Base-by-base conservation (phyloP, 1,284 basidiomycete genomes). In the Apiotrichum gamsii region DNA sequence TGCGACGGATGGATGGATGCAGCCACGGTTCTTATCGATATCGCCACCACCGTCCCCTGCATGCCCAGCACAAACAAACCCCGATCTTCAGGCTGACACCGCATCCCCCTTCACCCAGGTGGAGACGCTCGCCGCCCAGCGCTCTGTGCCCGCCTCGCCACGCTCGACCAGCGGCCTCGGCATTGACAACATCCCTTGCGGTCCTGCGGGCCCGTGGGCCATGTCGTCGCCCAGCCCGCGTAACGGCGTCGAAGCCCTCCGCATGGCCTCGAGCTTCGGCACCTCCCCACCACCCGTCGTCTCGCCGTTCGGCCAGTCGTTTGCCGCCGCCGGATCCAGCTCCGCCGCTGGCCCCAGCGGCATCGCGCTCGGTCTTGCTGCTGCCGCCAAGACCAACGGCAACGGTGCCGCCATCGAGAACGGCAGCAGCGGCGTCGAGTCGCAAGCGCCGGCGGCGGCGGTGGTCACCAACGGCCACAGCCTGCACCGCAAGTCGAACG, bases 391-490 rank as follows among this genome's bases (percentile, higher is more conserved):
- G 14, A 25, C 47, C 13, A 32, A 37, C 16, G 61, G 61, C 14
- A 45, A 39, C 2, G 59, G 54, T 5, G 51, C 57, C 10, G 58
- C 60, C 14, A 58, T n/a, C 42, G 13, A 28, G 31, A 39, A 34
- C n/a, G 36, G 40, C 10, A 36, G 38, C 19, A 39, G 32, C 16
- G 25, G 25, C 11, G 25, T 28, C 25, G 11, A 28, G n/a, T n/a
- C n/a, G n/a, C n/a, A n/a, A n/a, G n/a, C 32, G 5, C 32, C 34
- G 6, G 19, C 34, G 9, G 4, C 34, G 9, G 34, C 19, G 3
- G 14, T 10, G 8, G 34, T 8, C 34, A 18, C 8, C 34, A 20
- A 21, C 16, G 19, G 16, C 8, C 18, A 23, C 16, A 5, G 3
- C 3, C 19, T 19, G 34, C n/a, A 28, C 24, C 23, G 25, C 16